Conservation (phyloP, 2,329 filamentous ascomycete species). For the Anthostomella pinea region DNA sequence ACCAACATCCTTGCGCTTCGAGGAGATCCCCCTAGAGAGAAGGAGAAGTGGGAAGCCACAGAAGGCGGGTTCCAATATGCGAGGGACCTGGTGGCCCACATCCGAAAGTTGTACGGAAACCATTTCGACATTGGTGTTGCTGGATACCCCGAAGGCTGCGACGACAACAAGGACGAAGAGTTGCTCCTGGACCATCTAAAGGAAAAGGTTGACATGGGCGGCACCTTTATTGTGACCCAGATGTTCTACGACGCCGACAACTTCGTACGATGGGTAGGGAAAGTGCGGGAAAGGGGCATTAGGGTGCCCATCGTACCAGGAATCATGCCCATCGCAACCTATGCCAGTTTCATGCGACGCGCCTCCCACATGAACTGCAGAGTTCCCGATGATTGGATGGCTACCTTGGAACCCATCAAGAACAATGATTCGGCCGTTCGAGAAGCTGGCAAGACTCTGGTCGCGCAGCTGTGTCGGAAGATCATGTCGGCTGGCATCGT, state of each 20-base stretch:
- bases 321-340: conserved; percentile 95
- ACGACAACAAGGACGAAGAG: conserved; percentile 88
- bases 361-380: conserved; percentile 88
- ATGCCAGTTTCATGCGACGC: conserved; percentile 85
- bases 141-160: conserved; percentile 92
- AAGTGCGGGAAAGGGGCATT: conserved; percentile 82
- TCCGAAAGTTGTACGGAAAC: conserved; percentile 73
- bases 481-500: conserved; percentile 78
- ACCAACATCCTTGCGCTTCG: conserved; percentile 94
- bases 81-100: conserved; percentile 77
- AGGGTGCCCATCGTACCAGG: conserved; percentile 79
- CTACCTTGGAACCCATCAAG: conserved; percentile 85
- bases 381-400: conserved; percentile 77
- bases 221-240: conserved; percentile 92
- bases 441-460: conserved; percentile 81
- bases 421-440: conserved; percentile 93
- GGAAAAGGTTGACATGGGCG: conserved; percentile 93
- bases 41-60: conserved; percentile 88
- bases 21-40: conserved; percentile 89
- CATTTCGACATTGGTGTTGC: conserved; percentile 98
- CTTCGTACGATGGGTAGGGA: conserved; percentile 86
- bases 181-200: conserved; percentile 87
- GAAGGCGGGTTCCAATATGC: conserved; percentile 90
- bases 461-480: conserved; percentile 86
- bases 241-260: conserved; percentile 99